A percentile compares a stretch with the other conserved stretches of the same genome.
Evolutionary conservation across 164 flowering plant genomes (phyloP).

Genomic region (Litsea cubeba): DNA sequence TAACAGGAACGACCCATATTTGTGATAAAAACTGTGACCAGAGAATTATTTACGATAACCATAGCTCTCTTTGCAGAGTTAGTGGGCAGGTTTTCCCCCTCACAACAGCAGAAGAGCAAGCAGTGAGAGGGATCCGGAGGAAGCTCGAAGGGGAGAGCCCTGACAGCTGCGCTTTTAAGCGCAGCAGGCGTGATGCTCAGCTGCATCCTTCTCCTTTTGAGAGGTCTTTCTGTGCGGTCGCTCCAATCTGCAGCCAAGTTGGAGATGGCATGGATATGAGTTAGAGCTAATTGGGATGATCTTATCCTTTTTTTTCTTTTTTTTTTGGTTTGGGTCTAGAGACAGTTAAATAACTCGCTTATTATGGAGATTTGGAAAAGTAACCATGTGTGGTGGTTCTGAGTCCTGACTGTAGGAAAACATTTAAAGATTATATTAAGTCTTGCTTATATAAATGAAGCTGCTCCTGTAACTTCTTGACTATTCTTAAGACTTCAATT

Average conservation of each 20-base stretch:
- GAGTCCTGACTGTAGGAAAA: conserved; percentile 37
- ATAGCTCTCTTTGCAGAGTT: conserved; percentile 89
- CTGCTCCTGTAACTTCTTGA: conserved; percentile 30
- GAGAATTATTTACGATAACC: conserved; percentile 91
- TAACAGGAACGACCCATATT: conserved; percentile 89
- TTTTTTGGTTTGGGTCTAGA: conserved; percentile 10
- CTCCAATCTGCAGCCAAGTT: conserved; percentile 90
- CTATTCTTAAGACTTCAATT: conserved; percentile 19
- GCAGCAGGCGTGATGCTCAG: conserved; percentile 76
- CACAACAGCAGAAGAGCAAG: conserved; percentile 71
- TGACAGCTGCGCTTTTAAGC: conserved; percentile 78
- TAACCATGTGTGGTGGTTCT: conserved; percentile 16
- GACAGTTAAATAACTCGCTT: conserved; percentile 19
- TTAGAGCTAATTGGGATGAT: conserved; percentile 25
- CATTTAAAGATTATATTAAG: conserved; percentile 21
- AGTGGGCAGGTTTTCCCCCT: conserved; percentile 84
- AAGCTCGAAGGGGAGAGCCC: conserved; percentile 70
- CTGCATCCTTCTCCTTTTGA: conserved; percentile 89
- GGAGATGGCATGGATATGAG: conserved; percentile 97
- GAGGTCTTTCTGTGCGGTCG: conserved; percentile 74
- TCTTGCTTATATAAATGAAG: conserved; percentile 35
- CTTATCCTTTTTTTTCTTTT: conserved; percentile 3
- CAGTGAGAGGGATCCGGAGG: conserved; percentile 88
- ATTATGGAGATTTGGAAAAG: conserved; percentile 25
- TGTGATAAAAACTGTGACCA: conserved; percentile 99